These are phyloP conservation scores for Fusarium sp. DNA, from an alignment of 2,329 filamentous ascomycete species.

Conservation along the genomic window DNA sequence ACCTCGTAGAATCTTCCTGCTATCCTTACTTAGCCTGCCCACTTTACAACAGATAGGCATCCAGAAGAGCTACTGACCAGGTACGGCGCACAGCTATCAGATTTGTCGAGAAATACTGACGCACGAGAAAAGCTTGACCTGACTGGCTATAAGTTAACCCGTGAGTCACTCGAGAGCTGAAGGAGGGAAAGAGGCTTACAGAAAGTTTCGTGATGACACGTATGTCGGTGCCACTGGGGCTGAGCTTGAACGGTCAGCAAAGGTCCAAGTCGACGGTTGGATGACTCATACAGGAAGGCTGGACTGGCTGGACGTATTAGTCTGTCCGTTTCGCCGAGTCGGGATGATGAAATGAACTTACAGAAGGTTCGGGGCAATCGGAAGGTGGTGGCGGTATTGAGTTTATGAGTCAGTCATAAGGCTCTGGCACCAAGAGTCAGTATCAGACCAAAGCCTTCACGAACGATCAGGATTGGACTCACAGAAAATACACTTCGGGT, in stretches of 20 bases:
- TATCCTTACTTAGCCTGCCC: rapidly evolving
- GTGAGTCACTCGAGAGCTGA: not conserved
- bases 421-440: not conserved
- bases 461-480: not conserved
- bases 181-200: not conserved
- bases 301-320: too few species aligned
- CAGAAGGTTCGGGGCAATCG: not conserved
- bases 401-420: not conserved
- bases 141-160: not conserved
- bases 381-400: not conserved
- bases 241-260: not conserved
- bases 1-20: not conserved
- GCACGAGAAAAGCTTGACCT: not conserved
- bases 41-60: rapidly evolving
- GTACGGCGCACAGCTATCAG: not conserved
- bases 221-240: not conserved
- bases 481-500: not conserved
- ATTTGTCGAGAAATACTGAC: not conserved
- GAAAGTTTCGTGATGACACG: not conserved
- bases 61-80: not conserved
- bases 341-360: not conserved
- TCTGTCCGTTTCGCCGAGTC: too few species aligned
- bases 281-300: not conserved
- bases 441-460: rapidly evolving
- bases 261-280: not conserved